A percentile compares a stretch with the other conserved stretches of the same genome.
phyloP scores from a whole-genome alignment of 768 basidiomycete genomes.

The Symmetrospora coprosmae region DNA sequence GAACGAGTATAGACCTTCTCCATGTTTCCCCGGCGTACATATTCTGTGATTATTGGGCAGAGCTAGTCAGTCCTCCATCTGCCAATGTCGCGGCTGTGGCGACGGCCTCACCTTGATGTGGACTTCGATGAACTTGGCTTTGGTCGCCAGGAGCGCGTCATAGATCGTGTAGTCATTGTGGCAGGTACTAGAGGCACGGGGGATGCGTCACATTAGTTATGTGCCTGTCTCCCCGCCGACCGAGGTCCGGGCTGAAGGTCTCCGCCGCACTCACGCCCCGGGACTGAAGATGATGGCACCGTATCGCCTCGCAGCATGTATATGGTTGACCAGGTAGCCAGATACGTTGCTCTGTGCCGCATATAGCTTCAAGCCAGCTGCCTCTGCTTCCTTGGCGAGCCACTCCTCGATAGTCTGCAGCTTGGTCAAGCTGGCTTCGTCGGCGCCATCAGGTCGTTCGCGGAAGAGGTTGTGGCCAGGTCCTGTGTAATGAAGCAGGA shows the following conservation, averaged over 20 bases:
- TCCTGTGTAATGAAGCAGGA: background rate
- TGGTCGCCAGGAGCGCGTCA: conserved; percentile 9
- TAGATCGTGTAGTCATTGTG: conserved; percentile 8
- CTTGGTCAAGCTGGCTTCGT: background rate
- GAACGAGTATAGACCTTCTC: conserved; percentile 2
- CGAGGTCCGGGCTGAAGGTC: background rate
- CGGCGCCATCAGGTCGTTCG: background rate
- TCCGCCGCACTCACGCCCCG: background rate
- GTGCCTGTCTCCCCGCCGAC: background rate
- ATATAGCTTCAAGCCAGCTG: background rate
- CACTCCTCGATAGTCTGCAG: conserved; percentile 7
- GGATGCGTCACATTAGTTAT: background rate
- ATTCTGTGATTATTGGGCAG: no score
- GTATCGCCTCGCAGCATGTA: conserved; percentile 14
- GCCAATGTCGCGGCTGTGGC: no score
- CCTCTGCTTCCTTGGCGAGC: background rate
- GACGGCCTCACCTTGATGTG: background rate
- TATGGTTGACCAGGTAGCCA: conserved; percentile 19
- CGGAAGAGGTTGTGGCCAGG: conserved; percentile 18
- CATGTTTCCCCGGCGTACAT: conserved; percentile 1
- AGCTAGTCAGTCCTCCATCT: background rate
- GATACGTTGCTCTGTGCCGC: background rate
- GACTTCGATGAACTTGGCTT: conserved; percentile 3
- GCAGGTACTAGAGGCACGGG: background rate
- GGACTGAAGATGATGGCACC: conserved; percentile 15